Conservation (phyloP, 2,329 filamentous ascomycete genomes). For the Ceratocystiopsis minuta region DNA sequence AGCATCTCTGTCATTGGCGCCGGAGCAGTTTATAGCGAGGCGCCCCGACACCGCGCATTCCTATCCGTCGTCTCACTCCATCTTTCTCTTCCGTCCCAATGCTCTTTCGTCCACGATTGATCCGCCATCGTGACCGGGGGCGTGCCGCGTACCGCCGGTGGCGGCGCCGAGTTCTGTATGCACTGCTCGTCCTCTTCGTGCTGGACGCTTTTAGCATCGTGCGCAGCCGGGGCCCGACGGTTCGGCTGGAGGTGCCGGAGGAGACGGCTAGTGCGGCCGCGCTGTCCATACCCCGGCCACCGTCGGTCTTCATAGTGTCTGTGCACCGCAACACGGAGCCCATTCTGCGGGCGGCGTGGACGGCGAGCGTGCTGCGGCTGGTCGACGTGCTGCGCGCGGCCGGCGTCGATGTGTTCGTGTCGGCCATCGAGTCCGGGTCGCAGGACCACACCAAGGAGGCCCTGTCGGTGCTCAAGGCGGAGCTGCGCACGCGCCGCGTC, state of each 20-base stretch:
- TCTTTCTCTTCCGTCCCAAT: slow-evolving; percentile 11
- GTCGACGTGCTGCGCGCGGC: slow-evolving; percentile 37
- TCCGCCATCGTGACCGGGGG: slow-evolving; percentile 10
- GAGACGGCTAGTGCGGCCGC: slow-evolving; percentile 8
- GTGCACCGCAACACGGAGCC: slow-evolving; percentile 49
- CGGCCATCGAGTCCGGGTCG: slow-evolving; percentile 49
- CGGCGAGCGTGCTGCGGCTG: slow-evolving; percentile 35
- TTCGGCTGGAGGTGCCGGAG: background rate
- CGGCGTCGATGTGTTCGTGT: slow-evolving; percentile 42
- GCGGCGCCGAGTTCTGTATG: slow-evolving; percentile 16
- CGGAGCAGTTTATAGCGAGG: too few relatives aligned
- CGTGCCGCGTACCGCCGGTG: slow-evolving; percentile 11
- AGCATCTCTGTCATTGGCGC: too few relatives aligned
- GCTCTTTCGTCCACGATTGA: slow-evolving; percentile 18
- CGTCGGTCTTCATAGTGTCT: slow-evolving; percentile 43
- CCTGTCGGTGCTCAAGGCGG: slow-evolving; percentile 34
- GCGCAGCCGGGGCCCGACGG: slow-evolving; percentile 5
- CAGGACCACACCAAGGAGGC: slow-evolving; percentile 48
- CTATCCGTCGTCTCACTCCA: too few relatives aligned
- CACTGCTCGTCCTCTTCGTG: slow-evolving; percentile 16
- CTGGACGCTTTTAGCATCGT: slow-evolving; percentile 14
- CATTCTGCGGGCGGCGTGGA: slow-evolving; percentile 43
- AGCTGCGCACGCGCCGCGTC: slow-evolving; percentile 32
- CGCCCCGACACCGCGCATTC: too few relatives aligned
- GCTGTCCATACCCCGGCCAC: slow-evolving; percentile 8